Evolutionary conservation across 2,329 filamentous ascomycete species (phyloP).

Genomic region (Monosporascus sp.): DNA sequence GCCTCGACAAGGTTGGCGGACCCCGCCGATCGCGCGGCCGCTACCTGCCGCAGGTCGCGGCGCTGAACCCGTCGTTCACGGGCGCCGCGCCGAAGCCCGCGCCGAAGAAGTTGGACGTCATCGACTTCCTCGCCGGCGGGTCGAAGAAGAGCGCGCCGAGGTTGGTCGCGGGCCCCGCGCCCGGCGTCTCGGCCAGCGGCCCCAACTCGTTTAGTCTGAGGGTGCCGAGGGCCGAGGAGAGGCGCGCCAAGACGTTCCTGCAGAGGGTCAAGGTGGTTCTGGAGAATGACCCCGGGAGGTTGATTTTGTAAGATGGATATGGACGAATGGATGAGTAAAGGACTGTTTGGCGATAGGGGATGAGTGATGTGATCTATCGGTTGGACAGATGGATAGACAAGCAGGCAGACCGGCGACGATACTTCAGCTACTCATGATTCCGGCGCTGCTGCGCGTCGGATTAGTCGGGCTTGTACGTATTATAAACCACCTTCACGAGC

Average conservation of each 20-base stretch:
- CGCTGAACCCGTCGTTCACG: slow-evolving; percentile 41
- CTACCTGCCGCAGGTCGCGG: slow-evolving; percentile 68
- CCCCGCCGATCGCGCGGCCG: slow-evolving; percentile 54
- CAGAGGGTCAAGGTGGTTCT: slow-evolving; percentile 80
- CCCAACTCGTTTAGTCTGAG: slow-evolving; percentile 77
- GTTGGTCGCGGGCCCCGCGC: slow-evolving; percentile 11
- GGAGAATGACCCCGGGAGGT: slow-evolving; percentile 71
- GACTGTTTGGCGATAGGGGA: neutral
- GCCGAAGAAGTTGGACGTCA: slow-evolving; percentile 64
- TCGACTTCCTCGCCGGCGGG: slow-evolving; percentile 67
- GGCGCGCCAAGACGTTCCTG: slow-evolving; percentile 75
- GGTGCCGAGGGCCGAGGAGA: slow-evolving; percentile 75
- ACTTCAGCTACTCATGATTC: too few relatives aligned
- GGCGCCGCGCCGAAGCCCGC: slow-evolving; percentile 28
- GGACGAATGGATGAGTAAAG: neutral
- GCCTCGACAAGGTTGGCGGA: slow-evolving; percentile 47
- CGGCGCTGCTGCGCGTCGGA: too few relatives aligned
- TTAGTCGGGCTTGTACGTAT: too few relatives aligned
- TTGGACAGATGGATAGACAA: too few relatives aligned
- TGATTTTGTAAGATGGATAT: slow-evolving; percentile 52
- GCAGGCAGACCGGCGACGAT: too few relatives aligned
- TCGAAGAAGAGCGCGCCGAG: slow-evolving; percentile 22
- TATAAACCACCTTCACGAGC: too few relatives aligned
- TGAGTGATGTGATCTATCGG: too few relatives aligned
- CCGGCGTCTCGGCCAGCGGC: slow-evolving; percentile 42